Base-by-base conservation (phyloP, 106 monocot genomes). In the Posidonia australis region DNA sequence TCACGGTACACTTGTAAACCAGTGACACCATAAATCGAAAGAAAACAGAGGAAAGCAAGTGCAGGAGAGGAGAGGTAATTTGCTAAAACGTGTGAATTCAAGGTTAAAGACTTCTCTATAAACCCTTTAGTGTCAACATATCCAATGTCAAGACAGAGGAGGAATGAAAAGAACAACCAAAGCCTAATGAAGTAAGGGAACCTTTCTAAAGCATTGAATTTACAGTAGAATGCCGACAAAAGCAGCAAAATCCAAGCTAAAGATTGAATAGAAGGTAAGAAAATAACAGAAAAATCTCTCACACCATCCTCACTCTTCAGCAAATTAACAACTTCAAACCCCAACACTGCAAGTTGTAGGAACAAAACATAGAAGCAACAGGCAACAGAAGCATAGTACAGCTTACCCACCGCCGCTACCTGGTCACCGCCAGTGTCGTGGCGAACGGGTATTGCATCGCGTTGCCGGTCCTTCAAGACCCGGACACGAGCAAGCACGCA, bases 121-220 rank as follows among this genome's bases (percentile, higher is more conserved):
- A 83, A 41, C 28, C 61, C 63, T 59, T 64, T 69, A 1, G 70
- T 41, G 71, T 86, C 75, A 12, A 75, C 66, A 62, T 71, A 79
- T 29, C 63, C 70, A 46, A 49, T 76, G 22, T 66, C 80, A 29
- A 76, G 29, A 68, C 80, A 80, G 14, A 90, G 58, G 18, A 68
- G 31, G 52, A 83, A 83, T 10, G 83, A 82, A 13, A 74, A 44
- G 26, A 70, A 54, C 85, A 79, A 83, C 83, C 83, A 90, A 13
- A 86, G 5, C 46, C 89, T 75, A 51, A 78, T 32, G 64, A 83
- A 67, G 13, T 65, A 61, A 14, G 82, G 80, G 57, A 86, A 76
- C 63, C 54, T 86, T 56, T 5, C 63, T 51, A 64, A 58, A 10
- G 44, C 69, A 21, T 72, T 71, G 32, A 70, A 63, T 53, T 67